Percentiles rank a stretch among this genome's conserved stretches.
Conservation (phyloP, 1,284 basidiomycete genomes). For the Paramarasmius palmivorus region DNA sequence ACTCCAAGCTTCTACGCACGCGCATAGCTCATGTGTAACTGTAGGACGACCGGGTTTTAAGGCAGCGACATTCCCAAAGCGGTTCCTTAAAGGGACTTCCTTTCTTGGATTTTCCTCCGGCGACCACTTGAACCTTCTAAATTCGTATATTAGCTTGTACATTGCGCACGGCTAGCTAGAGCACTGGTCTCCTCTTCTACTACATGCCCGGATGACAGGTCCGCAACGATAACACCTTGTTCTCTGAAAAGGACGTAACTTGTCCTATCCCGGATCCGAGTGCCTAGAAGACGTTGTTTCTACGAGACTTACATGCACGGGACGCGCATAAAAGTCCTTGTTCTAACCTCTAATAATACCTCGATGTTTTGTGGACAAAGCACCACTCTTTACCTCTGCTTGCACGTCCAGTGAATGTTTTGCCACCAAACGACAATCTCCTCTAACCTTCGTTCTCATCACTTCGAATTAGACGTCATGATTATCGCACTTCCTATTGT, state of each 20-base stretch:
- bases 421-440: not conserved
- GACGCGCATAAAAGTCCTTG: constrained; percentile 11
- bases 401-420: constrained; percentile 5
- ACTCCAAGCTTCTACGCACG: too few relatives aligned
- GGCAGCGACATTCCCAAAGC: not conserved
- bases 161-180: not conserved
- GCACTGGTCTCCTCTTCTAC: not conserved
- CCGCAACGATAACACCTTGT: constrained; percentile 11
- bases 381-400: not conserved
- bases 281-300: not conserved
- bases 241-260: constrained; percentile 14
- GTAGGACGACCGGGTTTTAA: too few relatives aligned
- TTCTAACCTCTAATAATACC: constrained; percentile 10
- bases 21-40: too few relatives aligned
- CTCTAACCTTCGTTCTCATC: not conserved
- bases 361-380: not conserved
- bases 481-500: constrained; percentile 18
- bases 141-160: constrained; percentile 14
- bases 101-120: not conserved
- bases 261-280: constrained; percentile 7
- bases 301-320: not conserved
- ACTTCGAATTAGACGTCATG: constrained; percentile 13
- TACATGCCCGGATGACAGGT: constrained; percentile 1
- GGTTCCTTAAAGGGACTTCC: constrained; percentile 3
- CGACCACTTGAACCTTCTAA: constrained; percentile 5